Percentiles rank a stretch among this genome's conserved stretches.
phyloP scores from a whole-genome alignment of 768 basidiomycete genomes.

The Boletus rufocinnamomeus region DNA sequence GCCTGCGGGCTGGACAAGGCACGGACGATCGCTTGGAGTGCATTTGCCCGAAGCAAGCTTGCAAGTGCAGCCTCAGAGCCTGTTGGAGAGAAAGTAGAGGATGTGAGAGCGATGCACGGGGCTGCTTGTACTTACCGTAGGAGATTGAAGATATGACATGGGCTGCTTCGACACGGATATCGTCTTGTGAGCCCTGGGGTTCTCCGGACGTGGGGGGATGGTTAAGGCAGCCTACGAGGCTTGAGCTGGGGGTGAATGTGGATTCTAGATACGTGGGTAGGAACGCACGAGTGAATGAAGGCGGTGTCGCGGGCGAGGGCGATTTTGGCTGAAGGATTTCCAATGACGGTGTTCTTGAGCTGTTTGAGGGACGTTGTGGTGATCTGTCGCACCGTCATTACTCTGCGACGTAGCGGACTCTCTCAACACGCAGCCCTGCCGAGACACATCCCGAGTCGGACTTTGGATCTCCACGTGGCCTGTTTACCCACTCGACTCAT shows the following conservation, averaged over 20 bases:
- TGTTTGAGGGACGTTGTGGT: conserved; percentile 50
- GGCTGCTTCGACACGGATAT: conserved; percentile 69
- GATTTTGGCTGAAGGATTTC: conserved; percentile 73
- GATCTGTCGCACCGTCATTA: conserved; percentile 35
- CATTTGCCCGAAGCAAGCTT: conserved; percentile 57
- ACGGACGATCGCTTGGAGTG: conserved; percentile 60
- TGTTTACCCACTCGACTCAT: too few species aligned
- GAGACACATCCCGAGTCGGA: not conserved
- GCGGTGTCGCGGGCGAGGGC: conserved; percentile 55
- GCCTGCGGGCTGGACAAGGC: conserved; percentile 50
- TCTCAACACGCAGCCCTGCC: not conserved
- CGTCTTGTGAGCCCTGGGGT: conserved; percentile 44
- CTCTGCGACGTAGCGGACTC: not conserved
- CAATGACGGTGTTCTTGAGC: conserved; percentile 76
- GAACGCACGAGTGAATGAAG: conserved; percentile 56
- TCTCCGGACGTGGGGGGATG: conserved; percentile 36
- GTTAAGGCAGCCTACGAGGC: conserved; percentile 65
- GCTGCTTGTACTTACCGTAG: conserved; percentile 47
- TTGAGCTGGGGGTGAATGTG: conserved; percentile 26
- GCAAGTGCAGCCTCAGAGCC: conserved; percentile 64
- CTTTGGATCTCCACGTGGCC: not conserved
- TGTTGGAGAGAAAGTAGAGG: conserved; percentile 22
- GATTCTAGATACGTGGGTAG: not conserved
- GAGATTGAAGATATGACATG: conserved; percentile 74
- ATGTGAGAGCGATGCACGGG: not conserved